phyloP scores from a whole-genome alignment of 179 eudicot species.

The Heliamphora pulchella region DNA sequence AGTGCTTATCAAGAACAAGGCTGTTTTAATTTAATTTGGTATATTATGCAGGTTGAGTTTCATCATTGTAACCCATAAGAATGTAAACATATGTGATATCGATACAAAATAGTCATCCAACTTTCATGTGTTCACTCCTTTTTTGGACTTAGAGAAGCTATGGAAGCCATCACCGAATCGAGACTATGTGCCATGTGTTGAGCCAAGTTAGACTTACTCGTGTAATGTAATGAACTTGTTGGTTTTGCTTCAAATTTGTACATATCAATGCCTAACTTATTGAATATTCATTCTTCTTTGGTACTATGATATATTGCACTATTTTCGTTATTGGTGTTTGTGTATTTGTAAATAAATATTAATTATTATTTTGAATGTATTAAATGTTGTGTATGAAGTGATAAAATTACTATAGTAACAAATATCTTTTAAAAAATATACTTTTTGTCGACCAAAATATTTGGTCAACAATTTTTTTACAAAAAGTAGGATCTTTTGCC shows the following conservation, averaged over 20 bases:
- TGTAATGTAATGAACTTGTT: constrained; percentile 28
- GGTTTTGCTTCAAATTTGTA: too few species aligned
- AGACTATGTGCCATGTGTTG: constrained; percentile 67
- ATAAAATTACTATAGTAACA: too few species aligned
- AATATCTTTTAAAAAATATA: too few species aligned
- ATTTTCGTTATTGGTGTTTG: too few species aligned
- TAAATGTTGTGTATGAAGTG: too few species aligned
- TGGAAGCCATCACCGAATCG: constrained; percentile 89
- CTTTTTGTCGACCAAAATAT: too few species aligned
- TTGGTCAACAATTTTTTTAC: too few species aligned
- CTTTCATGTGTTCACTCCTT: constrained; percentile 64
- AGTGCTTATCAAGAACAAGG: not conserved
- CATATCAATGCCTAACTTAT: too few species aligned
- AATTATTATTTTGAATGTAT: too few species aligned
- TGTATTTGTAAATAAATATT: too few species aligned
- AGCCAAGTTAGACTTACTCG: constrained; percentile 44
- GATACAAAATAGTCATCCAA: constrained; percentile 31
- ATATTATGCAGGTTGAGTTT: not conserved
- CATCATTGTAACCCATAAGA: not conserved
- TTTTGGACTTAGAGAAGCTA: constrained; percentile 42
- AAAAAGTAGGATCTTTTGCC: too few species aligned
- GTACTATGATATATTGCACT: too few species aligned
- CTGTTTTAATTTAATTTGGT: not conserved
- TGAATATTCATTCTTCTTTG: not conserved
- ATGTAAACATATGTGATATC: not conserved